Base-by-base conservation (phyloP, 106 monocot species). In the Dioscorea zingiberensis region DNA sequence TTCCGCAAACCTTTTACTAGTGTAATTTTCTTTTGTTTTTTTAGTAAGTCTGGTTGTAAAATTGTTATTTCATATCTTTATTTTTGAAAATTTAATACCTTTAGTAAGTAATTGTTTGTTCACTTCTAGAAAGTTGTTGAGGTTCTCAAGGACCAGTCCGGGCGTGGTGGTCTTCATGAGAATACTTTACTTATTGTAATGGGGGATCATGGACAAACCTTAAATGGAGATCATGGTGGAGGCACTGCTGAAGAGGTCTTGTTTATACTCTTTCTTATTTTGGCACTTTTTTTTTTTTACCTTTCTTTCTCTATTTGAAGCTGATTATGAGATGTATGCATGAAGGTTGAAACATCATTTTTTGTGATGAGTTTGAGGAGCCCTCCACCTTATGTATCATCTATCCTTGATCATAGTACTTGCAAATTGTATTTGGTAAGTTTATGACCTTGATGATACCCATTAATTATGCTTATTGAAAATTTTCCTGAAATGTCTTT, bases 171-270 rank as follows among this genome's bases (percentile, higher is more conserved):
- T 65, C 77, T 75, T 79, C 97, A 91, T 74, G 92, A 88, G 74
- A 92, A 92, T 32, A 97, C 97, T 29, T 77, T 85, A 45, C 77
- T 97, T 63, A 19, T 92, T 54, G 97, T 97, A 44, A 92, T 97
- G 92, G 97, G 97, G 32, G 97, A 97, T 74, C 97, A 97, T 73
- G 97, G 91, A 15, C 97, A 97, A 76, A 97, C 97, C 11, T 67
- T 73, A 71, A 91, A 92, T 84, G 97, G 97, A 58, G 97, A 97
- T 77, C 97, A 97, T 80, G 97, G 97, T 75, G 97, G 97, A 48
- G 91, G 97, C 32, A 86, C 97, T 72, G 72, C 91, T 58, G 97
- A 97, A 75, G 97, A 97, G 85, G 91, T 95, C 14, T 57, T 44
- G 5, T 47, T 15, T 58, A 48, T 21, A 16, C 24, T 56, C 44